A percentile compares a stretch with the other conserved stretches of the same genome.
phyloP scores from a whole-genome alignment of 805 yeast genomes.

The Isabelozyma heimii region DNA sequence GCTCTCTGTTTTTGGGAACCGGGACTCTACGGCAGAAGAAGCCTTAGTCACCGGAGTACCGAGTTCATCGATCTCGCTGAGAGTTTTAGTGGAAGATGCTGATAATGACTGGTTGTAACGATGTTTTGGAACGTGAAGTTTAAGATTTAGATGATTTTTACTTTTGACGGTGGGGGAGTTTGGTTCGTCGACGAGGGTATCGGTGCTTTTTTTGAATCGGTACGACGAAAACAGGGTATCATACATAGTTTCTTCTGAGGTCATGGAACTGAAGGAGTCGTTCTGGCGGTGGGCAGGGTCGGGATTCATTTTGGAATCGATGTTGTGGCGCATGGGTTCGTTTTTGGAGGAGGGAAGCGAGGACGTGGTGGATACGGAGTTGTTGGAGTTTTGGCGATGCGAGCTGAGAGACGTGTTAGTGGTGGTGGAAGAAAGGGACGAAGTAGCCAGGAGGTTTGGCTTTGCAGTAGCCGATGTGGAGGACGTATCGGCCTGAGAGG shows the following conservation, averaged over 20 bases:
- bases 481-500: neutral
- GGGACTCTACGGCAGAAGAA: slow-evolving; percentile 1
- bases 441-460: neutral
- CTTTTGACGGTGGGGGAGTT: neutral
- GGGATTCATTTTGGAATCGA: slow-evolving; percentile 12
- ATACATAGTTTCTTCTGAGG: slow-evolving; percentile 17
- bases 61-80: slow-evolving; percentile 6
- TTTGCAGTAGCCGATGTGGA: neutral
- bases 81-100: slow-evolving; percentile 5
- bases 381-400: neutral
- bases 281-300: slow-evolving; percentile 4
- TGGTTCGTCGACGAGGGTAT: slow-evolving; percentile 29
- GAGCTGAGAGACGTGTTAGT: neutral
- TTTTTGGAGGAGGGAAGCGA: slow-evolving; percentile 2
- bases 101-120: slow-evolving; percentile 5
- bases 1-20: neutral
- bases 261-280: slow-evolving; percentile 26
- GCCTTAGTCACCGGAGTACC: neutral
- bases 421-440: neutral
- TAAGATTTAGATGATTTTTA: slow-evolving; percentile 10
- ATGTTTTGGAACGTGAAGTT: slow-evolving; percentile 9
- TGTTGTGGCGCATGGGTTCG: slow-evolving; percentile 2
- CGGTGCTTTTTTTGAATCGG: slow-evolving; percentile 13
- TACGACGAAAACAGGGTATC: slow-evolving; percentile 9
- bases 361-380: neutral